A percentile compares a stretch with the other conserved stretches of the same genome.
phyloP scores from a whole-genome alignment of 164 flowering plant species.

The Tinospora cordifolia region DNA sequence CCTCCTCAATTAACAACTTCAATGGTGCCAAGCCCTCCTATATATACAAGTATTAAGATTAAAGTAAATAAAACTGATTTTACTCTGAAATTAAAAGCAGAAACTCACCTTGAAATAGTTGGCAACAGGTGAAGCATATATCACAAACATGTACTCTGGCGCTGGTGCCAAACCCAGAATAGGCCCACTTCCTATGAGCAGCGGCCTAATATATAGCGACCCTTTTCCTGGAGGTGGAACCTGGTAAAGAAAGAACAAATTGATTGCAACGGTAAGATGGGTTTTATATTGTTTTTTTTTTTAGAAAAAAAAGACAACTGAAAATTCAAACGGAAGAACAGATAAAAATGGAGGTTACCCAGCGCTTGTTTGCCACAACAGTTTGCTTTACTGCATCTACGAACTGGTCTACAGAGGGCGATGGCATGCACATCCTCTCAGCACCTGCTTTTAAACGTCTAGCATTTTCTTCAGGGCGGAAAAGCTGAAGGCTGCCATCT shows the following conservation, averaged over 20 bases:
- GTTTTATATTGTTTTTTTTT: too few species aligned
- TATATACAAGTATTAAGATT: conserved; percentile 16
- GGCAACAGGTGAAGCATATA: conserved; percentile 82
- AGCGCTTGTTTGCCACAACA: conserved; percentile 60
- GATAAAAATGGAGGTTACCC: conserved; percentile 36
- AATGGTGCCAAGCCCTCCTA: conserved; percentile 71
- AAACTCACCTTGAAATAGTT: conserved; percentile 72
- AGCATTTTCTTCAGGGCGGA: conserved; percentile 85
- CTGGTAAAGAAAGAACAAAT: conserved; percentile 34
- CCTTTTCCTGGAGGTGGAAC: conserved; percentile 94
- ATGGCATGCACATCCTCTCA: conserved; percentile 85
- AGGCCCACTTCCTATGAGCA: conserved; percentile 82
- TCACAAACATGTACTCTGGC: conserved; percentile 72
- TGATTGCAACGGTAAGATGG: neutral
- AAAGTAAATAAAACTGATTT: neutral
- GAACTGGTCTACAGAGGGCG: conserved; percentile 74
- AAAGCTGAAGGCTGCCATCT: conserved; percentile 52
- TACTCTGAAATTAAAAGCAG: neutral
- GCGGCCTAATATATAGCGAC: conserved; percentile 69
- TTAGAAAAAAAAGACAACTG: neutral
- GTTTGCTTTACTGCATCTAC: conserved; percentile 72
- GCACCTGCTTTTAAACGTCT: conserved; percentile 69
- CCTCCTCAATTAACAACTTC: conserved; percentile 59
- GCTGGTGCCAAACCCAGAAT: conserved; percentile 72
- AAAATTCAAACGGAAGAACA: neutral